Evolutionary conservation across 225 moss, liverwort and hornwort species (phyloP).

Genomic region (Physcomitrium patens): DNA sequence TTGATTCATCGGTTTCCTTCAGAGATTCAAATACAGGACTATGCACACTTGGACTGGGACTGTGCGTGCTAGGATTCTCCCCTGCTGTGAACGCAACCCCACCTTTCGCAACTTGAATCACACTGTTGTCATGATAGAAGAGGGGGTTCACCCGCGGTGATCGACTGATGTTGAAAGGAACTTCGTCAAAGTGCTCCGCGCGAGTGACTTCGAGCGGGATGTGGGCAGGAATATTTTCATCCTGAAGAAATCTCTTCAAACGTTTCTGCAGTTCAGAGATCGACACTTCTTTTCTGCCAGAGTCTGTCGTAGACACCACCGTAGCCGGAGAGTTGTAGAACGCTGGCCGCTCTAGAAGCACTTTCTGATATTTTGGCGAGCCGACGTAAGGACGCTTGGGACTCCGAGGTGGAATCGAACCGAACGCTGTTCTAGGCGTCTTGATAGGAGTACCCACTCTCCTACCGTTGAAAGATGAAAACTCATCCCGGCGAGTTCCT

Average conservation of each 20-base stretch:
- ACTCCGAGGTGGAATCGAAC: constrained; percentile 34
- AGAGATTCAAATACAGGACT: not conserved
- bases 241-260: constrained; percentile 64
- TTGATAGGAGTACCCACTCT: constrained; percentile 39
- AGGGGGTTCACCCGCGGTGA: constrained; percentile 46
- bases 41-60: not conserved
- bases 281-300: constrained; percentile 45
- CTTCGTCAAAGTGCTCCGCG: not conserved
- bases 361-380: constrained; percentile 50
- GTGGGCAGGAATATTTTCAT: constrained; percentile 31
- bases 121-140: constrained; percentile 37
- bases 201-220: not conserved
- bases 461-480: constrained; percentile 30
- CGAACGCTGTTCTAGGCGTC: constrained; percentile 36
- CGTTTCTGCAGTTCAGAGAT: constrained; percentile 75
- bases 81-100: constrained; percentile 41
- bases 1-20: not conserved
- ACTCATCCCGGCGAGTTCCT: constrained; percentile 38
- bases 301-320: constrained; percentile 8
- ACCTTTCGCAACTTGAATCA: constrained; percentile 32
- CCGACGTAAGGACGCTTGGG: constrained; percentile 43
- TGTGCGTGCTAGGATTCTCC: constrained; percentile 3
- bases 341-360: constrained; percentile 42
- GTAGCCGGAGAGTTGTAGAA: constrained; percentile 33
- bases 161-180: constrained; percentile 34